These are phyloP conservation scores for Sphagnum fallax DNA, from an alignment of 228 moss, liverwort and hornwort species.

Conservation along the genomic window DNA sequence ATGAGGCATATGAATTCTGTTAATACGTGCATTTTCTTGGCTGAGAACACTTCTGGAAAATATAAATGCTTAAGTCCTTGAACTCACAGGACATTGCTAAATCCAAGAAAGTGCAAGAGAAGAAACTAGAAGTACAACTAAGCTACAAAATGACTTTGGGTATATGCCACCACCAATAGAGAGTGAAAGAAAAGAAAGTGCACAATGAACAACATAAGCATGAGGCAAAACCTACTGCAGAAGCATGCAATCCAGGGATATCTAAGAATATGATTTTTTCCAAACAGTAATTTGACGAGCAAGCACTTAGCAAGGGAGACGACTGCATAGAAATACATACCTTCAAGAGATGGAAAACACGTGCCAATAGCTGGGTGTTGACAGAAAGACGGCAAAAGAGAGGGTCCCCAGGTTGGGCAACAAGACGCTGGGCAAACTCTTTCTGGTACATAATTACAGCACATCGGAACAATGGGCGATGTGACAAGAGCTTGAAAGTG, in stretches of 20 bases:
- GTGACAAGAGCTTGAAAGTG: conserved; percentile 91
- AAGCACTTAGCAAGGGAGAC: background rate
- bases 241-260: background rate
- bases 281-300: background rate
- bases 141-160: no score
- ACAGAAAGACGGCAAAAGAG: conserved; percentile 91
- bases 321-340: conserved; percentile 12
- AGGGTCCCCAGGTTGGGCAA: conserved; percentile 82
- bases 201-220: background rate
- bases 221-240: no score
- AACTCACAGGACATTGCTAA: no score
- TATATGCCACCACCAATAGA: background rate
- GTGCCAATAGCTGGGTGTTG: conserved; percentile 88
- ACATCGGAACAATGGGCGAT: conserved; percentile 88
- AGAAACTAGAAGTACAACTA: no score
- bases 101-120: no score
- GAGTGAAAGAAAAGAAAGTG: background rate
- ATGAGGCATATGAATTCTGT: no score
- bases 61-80: no score
- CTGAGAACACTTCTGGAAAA: no score
- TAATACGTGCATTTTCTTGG: no score
- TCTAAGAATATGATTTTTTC: background rate
- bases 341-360: conserved; percentile 89
- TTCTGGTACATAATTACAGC: conserved; percentile 96
- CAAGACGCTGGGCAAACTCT: conserved; percentile 95